phyloP scores from a whole-genome alignment of 768 basidiomycete genomes.

The Russula foetens region DNA sequence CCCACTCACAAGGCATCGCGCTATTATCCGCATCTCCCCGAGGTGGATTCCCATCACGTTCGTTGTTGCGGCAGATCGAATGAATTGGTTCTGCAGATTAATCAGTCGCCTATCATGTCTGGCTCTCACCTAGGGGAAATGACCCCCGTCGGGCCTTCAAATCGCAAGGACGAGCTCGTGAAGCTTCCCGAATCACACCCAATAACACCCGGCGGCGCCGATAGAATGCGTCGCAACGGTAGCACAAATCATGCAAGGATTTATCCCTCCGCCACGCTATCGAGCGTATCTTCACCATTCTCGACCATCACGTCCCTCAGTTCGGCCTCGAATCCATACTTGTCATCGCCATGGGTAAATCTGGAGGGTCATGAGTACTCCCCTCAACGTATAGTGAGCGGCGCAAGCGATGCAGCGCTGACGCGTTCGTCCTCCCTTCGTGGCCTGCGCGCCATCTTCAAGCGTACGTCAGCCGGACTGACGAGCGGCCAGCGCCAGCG shows the following conservation, averaged over 20 bases:
- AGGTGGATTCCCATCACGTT: not conserved
- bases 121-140: not conserved
- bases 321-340: not conserved
- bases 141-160: not conserved
- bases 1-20: not conserved
- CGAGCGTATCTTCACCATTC: not conserved
- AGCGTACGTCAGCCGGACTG: conserved; percentile 12
- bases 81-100: not conserved
- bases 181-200: not conserved
- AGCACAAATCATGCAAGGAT: not conserved
- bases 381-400: not conserved
- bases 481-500: not conserved
- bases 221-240: not conserved
- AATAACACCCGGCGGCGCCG: not conserved
- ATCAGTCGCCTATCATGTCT: conserved; percentile 7
- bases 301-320: not conserved
- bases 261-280: not conserved
- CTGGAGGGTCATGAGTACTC: not conserved
- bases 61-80: not conserved
- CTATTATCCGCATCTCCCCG: not conserved
- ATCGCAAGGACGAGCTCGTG: not conserved
- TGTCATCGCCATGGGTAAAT: not conserved
- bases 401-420: not conserved
- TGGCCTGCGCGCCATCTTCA: conserved; percentile 11
- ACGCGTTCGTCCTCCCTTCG: conserved; percentile 5